These are phyloP conservation scores for Rhodotorula graminis DNA, from an alignment of 768 basidiomycete species.

Conservation along the genomic window DNA sequence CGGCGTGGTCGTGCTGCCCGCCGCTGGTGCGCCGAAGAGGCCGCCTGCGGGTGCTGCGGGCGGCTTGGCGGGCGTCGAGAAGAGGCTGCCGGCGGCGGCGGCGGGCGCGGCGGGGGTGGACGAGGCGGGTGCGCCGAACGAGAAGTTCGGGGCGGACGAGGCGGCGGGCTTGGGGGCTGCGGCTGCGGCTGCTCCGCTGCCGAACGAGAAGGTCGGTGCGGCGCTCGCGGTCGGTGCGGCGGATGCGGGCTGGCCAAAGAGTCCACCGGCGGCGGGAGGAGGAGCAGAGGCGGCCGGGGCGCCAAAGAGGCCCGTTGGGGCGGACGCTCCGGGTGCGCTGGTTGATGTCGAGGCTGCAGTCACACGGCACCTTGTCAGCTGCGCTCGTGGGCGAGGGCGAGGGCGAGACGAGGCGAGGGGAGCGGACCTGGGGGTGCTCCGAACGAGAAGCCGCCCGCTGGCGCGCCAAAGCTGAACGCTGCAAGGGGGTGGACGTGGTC, in stretches of 20 bases:
- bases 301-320: constrained; percentile 3
- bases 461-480: constrained; percentile 36
- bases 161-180: neutral
- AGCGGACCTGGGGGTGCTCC: constrained; percentile 20
- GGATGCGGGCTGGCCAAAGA: neutral
- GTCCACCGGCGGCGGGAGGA: neutral
- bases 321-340: neutral
- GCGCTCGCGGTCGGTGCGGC: neutral
- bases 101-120: neutral
- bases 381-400: neutral
- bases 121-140: constrained; percentile 24
- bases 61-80: constrained; percentile 30
- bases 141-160: neutral
- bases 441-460: constrained; percentile 20
- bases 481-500: neutral
- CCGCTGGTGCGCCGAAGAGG: neutral
- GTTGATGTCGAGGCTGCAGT: constrained; percentile 18
- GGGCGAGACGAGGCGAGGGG: neutral
- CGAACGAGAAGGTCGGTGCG: neutral
- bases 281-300: neutral
- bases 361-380: neutral
- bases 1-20: neutral
- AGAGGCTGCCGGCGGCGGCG: constrained; percentile 24
- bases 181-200: neutral
- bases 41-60: neutral